Evolutionary conservation across 2,329 filamentous ascomycete species (phyloP), one percentile per base, ranked within the genome.

Genomic region (Colletotrichum eremochloae): DNA sequence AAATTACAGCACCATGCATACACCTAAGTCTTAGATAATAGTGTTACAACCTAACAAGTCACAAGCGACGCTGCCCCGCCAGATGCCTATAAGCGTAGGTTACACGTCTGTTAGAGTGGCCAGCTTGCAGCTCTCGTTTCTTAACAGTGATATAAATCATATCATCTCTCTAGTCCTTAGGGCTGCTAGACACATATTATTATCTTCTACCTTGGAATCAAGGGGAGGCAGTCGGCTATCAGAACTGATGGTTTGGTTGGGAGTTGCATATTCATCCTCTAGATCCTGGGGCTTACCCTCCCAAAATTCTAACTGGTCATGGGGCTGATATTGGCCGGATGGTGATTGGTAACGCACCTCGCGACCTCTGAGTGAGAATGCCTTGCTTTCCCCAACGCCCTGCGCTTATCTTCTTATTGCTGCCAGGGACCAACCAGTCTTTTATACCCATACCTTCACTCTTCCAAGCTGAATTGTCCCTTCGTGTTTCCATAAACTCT

Each of bases 21-120:
- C 60, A 65, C 55, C 48, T 55, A 36, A 60, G 70, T 55, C 70
- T 70, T 72, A 67, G 70, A 70, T 72, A 67, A 72, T 70, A 24
- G 24, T 24, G 24, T 24, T 24, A 24, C 24, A 24, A 24, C 24
- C 24, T 24, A 24, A 24, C 24, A 24, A 24, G 24, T 24, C 24
- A 24, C 24, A 24, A 1, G 24, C 24, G 24, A 24, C 24, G 24
- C 24, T 24, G 24, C 24, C 24, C 24, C 24, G 1, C 24, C 24
- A 24, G 24, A 24, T 24, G 24, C 24, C 24, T 24, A 24, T 1
- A 24, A 24, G 24, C 24, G 24, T 24, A 1, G 24, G 24, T 1
- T 24, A 24, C 24, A 24, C 24, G 24, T 24, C 24, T 36, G 4
- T 36, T 36, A 36, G 36, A 36, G 5, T 36, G 36, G 36, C 24